Conservation (phyloP, 2,329 filamentous ascomycete species). For the Davidsoniella australis region DNA sequence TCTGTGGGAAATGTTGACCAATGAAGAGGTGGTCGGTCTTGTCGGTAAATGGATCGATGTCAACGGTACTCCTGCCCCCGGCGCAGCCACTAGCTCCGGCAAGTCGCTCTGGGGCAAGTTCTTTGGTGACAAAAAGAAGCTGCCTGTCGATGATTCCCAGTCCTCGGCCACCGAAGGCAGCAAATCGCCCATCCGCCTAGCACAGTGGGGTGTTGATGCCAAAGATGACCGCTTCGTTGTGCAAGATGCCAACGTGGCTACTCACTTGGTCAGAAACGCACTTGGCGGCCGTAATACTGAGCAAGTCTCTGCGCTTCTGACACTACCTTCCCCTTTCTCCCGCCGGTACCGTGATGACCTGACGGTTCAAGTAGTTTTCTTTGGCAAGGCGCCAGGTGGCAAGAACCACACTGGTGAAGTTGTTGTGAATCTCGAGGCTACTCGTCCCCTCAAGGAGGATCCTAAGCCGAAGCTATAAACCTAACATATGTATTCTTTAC, state of each 20-base stretch:
- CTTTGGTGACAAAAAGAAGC: conserved; percentile 26
- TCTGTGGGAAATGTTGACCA: conserved; percentile 97
- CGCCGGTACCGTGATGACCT: conserved; percentile 86
- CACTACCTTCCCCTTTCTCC: conserved; percentile 78
- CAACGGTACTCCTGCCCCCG: conserved; percentile 33
- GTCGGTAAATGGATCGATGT: conserved; percentile 94
- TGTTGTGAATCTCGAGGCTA: conserved; percentile 73
- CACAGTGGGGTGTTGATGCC: conserved; percentile 74
- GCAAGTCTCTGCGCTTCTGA: conserved; percentile 82
- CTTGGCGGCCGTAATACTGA: conserved; percentile 86
- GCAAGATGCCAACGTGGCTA: conserved; percentile 90
- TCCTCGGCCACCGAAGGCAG: conserved; percentile 55
- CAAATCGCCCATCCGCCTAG: conserved; percentile 70
- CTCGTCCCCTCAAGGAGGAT: conserved; percentile 21
- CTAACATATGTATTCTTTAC: too few relatives aligned
- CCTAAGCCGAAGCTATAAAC: conserved; percentile 25
- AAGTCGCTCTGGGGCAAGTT: conserved; percentile 44
- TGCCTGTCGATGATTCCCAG: conserved; percentile 50
- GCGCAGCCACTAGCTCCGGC: conserved; percentile 47
- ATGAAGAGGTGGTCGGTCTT: conserved; percentile 91
- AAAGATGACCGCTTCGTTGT: conserved; percentile 72
- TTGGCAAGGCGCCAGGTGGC: conserved; percentile 52
- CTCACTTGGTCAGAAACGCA: conserved; percentile 86
- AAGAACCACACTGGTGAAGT: conserved; percentile 52
- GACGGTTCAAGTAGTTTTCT: conserved; percentile 97